Evolutionary conservation across 768 basidiomycete genomes (phyloP).

Genomic region (Psilocybe cubensis): DNA sequence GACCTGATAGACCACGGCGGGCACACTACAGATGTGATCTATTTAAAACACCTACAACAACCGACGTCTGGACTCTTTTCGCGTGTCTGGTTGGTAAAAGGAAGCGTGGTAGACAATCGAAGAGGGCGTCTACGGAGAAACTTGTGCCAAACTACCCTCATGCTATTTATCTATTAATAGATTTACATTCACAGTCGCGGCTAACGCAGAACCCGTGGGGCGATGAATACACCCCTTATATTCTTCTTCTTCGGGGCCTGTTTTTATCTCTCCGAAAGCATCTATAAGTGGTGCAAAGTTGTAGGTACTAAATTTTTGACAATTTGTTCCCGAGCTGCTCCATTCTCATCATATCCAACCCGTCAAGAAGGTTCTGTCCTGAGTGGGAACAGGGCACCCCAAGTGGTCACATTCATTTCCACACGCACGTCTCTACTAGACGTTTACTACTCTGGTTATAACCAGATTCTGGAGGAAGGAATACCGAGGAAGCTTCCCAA

Average conservation of each 20-base stretch:
- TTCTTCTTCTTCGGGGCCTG: background rate
- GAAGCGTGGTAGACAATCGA: background rate
- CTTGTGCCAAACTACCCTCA: background rate
- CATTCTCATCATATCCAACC: background rate
- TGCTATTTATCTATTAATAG: background rate
- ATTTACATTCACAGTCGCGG: background rate
- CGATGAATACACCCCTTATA: background rate
- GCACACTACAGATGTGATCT: background rate
- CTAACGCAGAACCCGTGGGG: background rate
- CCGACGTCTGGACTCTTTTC: background rate
- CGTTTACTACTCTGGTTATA: constrained; percentile 1
- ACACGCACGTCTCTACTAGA: background rate
- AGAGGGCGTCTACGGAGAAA: background rate
- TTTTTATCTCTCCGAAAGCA: background rate
- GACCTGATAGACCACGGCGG: too few relatives aligned
- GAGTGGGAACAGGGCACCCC: background rate
- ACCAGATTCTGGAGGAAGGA: background rate
- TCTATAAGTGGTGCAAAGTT: background rate
- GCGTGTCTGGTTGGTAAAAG: background rate
- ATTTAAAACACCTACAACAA: background rate
- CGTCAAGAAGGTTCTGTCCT: background rate
- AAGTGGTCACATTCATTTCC: background rate
- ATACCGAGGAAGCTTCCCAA: background rate
- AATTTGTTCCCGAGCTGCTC: background rate
- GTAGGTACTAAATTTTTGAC: background rate